These are phyloP conservation scores for Irpex lacteus DNA, from an alignment of 1,284 basidiomycete genomes.

Conservation along the genomic window DNA sequence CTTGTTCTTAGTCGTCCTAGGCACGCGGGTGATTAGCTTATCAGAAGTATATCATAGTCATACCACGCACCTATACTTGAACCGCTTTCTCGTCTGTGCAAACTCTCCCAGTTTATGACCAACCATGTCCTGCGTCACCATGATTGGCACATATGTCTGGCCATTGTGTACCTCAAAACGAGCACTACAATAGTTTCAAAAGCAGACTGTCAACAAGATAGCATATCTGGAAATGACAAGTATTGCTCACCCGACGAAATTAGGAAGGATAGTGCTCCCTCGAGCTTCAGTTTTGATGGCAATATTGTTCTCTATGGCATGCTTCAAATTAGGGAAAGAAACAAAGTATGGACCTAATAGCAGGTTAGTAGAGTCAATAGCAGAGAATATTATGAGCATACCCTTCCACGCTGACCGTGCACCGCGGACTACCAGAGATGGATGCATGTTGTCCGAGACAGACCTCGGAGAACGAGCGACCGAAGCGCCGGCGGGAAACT, in stretches of 20 bases:
- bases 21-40: not conserved
- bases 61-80: slow-evolving; percentile 66
- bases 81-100: slow-evolving; percentile 80
- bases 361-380: not conserved
- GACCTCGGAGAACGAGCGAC: not conserved
- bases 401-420: slow-evolving; percentile 37
- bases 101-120: slow-evolving; percentile 98
- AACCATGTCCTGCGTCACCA: slow-evolving; percentile 95
- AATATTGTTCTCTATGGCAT: slow-evolving; percentile 80
- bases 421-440: slow-evolving; percentile 25
- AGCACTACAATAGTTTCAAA: slow-evolving; percentile 53
- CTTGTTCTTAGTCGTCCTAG: slow-evolving; percentile 33
- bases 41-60: not conserved
- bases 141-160: slow-evolving; percentile 84
- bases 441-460: slow-evolving; percentile 21
- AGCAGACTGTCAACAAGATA: too few species aligned
- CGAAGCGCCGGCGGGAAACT: not conserved
- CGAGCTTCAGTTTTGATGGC: slow-evolving; percentile 90
- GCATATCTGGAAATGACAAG: too few species aligned
- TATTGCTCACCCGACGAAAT: slow-evolving; percentile 82
- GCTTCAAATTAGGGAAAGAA: slow-evolving; percentile 86
- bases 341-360: slow-evolving; percentile 89
- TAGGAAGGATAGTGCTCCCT: slow-evolving; percentile 91
- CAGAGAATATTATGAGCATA: slow-evolving; percentile 8
- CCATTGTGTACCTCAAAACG: slow-evolving; percentile 95